Base-by-base conservation (phyloP, 2,329 filamentous ascomycete genomes). In the Fusarium sp. region DNA sequence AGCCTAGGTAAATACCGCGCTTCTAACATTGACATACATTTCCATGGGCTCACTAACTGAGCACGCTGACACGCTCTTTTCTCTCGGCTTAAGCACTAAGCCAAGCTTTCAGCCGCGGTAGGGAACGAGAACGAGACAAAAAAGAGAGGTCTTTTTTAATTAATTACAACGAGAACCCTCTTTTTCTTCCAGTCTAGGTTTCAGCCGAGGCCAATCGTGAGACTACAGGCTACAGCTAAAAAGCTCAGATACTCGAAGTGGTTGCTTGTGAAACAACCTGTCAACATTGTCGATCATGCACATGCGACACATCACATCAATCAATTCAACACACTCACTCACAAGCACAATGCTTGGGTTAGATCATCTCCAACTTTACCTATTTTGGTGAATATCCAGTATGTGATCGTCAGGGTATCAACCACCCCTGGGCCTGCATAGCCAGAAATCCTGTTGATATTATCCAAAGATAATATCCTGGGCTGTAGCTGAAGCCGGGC, bases 341-440 rank as follows among this genome's bases (percentile, higher is more conserved):
- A 25, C 35, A 30, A 20, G n/a, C 35, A 35, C 22, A 62, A 56
- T 62, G 30, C 57, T 41, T 30, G 59, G 41, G 44, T 41, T 56
- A 27, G 41, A 60, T 50, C 22, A 7, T 48, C 20, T 32, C 22
- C 23, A 35, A 40, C 59, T 62, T 62, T 62, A 62, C 59, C 59
- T 62, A 48, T 48, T 62, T 43, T 35, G 59, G 59, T 33, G 59
- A 62, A 62, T 62, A 62, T 62, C 57, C n/a, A 25, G 59, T 62
- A 62, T 56, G 48, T 47, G 61, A 64, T 64, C 61, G 61, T 64
- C 61, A 46, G 59, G 57, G 57, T 62, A 56, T 61, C 46, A 61
- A 61, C 9, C 56, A 41, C 40, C 56, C 52, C 51, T 43, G 25
- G 50, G 6, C 25, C 39, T 33, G 27, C 14, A 15, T 33, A 7